Conservation (phyloP, 345 rosid genomes). For the Bretschneidera sinensis region DNA sequence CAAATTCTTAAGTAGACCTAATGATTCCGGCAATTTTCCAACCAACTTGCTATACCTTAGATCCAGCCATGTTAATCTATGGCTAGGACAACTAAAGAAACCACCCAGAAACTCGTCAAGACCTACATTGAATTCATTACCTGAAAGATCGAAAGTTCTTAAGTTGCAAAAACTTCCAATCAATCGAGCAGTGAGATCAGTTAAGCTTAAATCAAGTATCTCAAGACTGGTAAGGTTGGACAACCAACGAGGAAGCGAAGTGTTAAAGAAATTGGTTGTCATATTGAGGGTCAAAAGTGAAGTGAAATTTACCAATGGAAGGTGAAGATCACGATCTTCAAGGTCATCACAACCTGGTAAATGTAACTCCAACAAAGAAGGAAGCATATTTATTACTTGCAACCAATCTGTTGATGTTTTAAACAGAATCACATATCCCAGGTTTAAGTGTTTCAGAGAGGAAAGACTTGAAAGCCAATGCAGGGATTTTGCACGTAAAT, state of each 20-base stretch:
- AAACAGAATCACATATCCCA: too few relatives aligned
- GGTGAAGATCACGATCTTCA: constrained; percentile 11
- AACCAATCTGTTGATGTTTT: too few relatives aligned
- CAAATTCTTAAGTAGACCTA: constrained; percentile 25
- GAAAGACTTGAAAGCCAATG: constrained; percentile 29
- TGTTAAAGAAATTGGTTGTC: constrained; percentile 28
- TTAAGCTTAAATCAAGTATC: constrained; percentile 15
- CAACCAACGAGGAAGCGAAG: constrained; percentile 27
- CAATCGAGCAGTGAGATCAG: too few relatives aligned
- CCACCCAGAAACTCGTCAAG: constrained; percentile 20
- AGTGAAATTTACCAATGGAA: constrained; percentile 28
- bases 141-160: too few relatives aligned
- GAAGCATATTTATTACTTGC: too few relatives aligned
- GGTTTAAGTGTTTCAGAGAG: too few relatives aligned
- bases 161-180: too few relatives aligned
- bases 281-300: constrained; percentile 34
- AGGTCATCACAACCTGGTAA: constrained; percentile 19
- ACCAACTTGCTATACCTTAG: constrained; percentile 15
- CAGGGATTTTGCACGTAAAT: constrained; percentile 10
- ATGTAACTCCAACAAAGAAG: constrained; percentile 23
- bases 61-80: constrained; percentile 17
- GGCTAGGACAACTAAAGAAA: constrained; percentile 15
- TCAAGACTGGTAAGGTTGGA: constrained; percentile 32
- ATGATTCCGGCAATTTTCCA: constrained; percentile 29
- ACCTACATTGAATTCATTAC: constrained; percentile 20